These are phyloP conservation scores for Sextonia rubra DNA, from an alignment of 164 flowering plant species.

Conservation along the genomic window DNA sequence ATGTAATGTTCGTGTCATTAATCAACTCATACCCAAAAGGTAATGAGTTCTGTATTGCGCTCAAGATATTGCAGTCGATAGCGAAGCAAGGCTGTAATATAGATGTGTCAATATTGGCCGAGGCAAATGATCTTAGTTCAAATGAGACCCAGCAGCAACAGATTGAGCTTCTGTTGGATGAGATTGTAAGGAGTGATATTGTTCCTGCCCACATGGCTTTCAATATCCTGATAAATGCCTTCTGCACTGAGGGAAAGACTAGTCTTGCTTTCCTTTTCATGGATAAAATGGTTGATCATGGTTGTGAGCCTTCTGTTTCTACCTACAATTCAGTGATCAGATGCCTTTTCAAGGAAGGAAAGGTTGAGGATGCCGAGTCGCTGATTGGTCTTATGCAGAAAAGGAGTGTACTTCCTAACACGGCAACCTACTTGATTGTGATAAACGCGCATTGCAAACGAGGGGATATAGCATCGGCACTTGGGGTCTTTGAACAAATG, in stretches of 20 bases:
- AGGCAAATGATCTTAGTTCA: background rate
- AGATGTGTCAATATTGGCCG: slow-evolving; percentile 15
- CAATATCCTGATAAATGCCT: slow-evolving; percentile 38
- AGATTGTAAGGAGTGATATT: slow-evolving; percentile 24
- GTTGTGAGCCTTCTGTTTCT: slow-evolving; percentile 37
- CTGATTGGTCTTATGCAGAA: slow-evolving; percentile 34
- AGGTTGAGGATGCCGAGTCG: slow-evolving; percentile 29
- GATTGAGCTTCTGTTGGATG: slow-evolving; percentile 35
- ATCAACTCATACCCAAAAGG: slow-evolving; percentile 36
- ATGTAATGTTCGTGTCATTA: slow-evolving; percentile 32
- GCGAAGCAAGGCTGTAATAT: slow-evolving; percentile 32
- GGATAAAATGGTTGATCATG: slow-evolving; percentile 36
- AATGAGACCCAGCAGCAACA: slow-evolving; percentile 20
- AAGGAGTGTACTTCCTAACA: slow-evolving; percentile 35
- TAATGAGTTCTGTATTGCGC: slow-evolving; percentile 31
- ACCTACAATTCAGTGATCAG: slow-evolving; percentile 59
- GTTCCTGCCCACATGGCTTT: slow-evolving; percentile 33
- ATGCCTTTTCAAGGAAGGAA: slow-evolving; percentile 39
- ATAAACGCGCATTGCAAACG: slow-evolving; percentile 42
- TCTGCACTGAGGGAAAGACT: slow-evolving; percentile 36
- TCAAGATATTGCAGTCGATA: slow-evolving; percentile 29
- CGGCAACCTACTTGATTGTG: slow-evolving; percentile 46
- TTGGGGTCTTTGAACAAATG: slow-evolving; percentile 38
- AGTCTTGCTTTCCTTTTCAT: slow-evolving; percentile 35
- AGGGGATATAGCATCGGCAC: slow-evolving; percentile 38